Conservation (phyloP, 1,139 yeast genomes). For the Protomyces macrosporus region DNA sequence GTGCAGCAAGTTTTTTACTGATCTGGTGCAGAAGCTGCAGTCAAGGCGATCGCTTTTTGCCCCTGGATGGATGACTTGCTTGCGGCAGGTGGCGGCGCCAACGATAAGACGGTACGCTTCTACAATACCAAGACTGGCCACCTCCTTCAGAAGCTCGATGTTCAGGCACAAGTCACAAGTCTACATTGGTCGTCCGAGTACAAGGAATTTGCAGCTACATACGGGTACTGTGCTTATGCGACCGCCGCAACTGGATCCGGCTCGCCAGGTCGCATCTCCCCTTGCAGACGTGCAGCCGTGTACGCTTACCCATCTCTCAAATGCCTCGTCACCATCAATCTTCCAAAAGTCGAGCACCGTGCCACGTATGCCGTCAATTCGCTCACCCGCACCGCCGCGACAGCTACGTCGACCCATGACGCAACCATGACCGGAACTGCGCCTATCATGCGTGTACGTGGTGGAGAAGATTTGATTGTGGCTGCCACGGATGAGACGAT, state of each 20-base stretch:
- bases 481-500: constrained; percentile 20
- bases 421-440: neutral
- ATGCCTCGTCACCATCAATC: constrained; percentile 49
- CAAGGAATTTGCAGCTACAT: constrained; percentile 67
- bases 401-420: neutral
- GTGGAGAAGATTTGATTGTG: constrained; percentile 15
- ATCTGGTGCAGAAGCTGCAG: constrained; percentile 38
- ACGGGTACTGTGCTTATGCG: constrained; percentile 55
- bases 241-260: neutral
- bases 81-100: constrained; percentile 89
- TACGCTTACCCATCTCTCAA: constrained; percentile 64
- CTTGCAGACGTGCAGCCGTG: constrained; percentile 44
- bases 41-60: constrained; percentile 67
- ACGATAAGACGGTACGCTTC: constrained; percentile 71
- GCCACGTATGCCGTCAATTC: constrained; percentile 62
- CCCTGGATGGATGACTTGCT: constrained; percentile 59
- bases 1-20: constrained; percentile 30
- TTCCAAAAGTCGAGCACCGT: constrained; percentile 48
- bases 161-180: constrained; percentile 73
- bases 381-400: neutral
- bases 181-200: constrained; percentile 64
- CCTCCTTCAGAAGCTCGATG: constrained; percentile 49
- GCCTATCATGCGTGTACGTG: neutral
- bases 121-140: constrained; percentile 84
- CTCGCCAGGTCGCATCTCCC: neutral